A percentile compares a stretch with the other conserved stretches of the same genome.
These are phyloP conservation scores for Emiliania huxleyi DNA, from an alignment of 78 protist species.

Conservation along the genomic window DNA sequence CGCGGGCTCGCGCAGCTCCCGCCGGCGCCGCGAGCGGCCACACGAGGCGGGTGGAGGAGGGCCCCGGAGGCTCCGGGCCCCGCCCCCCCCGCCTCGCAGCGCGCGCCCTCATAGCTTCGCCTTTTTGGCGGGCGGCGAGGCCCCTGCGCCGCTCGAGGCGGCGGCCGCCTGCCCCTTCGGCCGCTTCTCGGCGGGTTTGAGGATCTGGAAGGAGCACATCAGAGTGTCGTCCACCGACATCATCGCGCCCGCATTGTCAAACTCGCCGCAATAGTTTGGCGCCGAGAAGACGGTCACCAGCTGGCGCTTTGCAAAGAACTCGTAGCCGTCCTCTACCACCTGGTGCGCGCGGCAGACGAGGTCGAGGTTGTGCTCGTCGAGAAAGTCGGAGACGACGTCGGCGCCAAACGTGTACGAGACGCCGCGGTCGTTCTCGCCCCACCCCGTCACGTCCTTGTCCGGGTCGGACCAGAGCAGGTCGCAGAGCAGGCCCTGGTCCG, in stretches of 20 bases:
- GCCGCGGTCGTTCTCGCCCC: slow-evolving; percentile 99
- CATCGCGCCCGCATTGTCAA: slow-evolving; percentile 98
- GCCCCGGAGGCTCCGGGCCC: too few species aligned
- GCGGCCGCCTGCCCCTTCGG: background rate
- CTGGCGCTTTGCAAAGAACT: slow-evolving; percentile 96
- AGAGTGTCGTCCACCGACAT: slow-evolving; percentile 97
- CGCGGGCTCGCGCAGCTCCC: too few species aligned
- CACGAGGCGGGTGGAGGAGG: too few species aligned
- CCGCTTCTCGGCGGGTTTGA: slow-evolving; percentile 89
- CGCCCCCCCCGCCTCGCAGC: too few species aligned
- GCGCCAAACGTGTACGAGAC: slow-evolving; percentile 97
- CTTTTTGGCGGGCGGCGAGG: background rate
- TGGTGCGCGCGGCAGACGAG: slow-evolving; percentile 98
- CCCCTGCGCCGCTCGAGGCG: background rate
- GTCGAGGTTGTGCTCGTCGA: slow-evolving; percentile 91
- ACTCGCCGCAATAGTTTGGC: slow-evolving; percentile 99
- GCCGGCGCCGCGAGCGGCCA: too few species aligned
- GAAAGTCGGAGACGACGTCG: slow-evolving; percentile 88
- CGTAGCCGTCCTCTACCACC: slow-evolving; percentile 97
- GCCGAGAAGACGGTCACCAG: slow-evolving; percentile 98
- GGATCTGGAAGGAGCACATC: slow-evolving; percentile 98
- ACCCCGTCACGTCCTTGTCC: slow-evolving; percentile 85
- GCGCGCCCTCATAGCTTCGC: background rate
- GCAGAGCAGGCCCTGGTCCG: slow-evolving; percentile 96
- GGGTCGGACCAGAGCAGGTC: slow-evolving; percentile 99